A percentile compares a stretch with the other conserved stretches of the same genome.
Conservation (phyloP, 78 protist species). For the Ministeria vibrans region DNA sequence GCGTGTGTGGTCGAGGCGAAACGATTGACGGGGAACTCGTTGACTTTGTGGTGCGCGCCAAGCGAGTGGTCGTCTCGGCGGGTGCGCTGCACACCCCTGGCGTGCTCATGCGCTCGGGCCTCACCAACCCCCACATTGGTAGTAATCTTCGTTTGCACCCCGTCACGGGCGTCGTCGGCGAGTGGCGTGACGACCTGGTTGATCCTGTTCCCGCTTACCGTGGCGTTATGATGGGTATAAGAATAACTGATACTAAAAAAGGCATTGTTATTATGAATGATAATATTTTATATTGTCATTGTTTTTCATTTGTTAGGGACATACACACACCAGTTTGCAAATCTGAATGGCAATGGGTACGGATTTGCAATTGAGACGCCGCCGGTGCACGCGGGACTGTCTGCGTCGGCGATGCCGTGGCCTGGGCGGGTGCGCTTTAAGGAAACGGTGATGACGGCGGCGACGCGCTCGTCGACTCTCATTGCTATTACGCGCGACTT, state of each 20-base stretch:
- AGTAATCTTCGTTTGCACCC: constrained; percentile 42
- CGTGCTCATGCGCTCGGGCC: constrained; percentile 22
- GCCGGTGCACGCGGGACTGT: constrained; percentile 21
- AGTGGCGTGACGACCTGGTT: constrained; percentile 1
- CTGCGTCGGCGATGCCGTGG: constrained; percentile 11
- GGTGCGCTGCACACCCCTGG: constrained; percentile 51
- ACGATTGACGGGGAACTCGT: neutral
- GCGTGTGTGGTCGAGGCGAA: neutral
- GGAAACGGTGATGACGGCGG: neutral
- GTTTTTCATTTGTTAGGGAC: no score
- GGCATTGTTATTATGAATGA: no score
- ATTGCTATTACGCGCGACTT: constrained; percentile 32
- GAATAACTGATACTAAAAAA: no score
- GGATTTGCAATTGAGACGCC: constrained; percentile 38
- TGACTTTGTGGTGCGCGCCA: neutral
- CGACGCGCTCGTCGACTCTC: neutral
- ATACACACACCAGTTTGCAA: neutral
- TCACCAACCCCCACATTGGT: constrained; percentile 41
- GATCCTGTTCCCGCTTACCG: no score
- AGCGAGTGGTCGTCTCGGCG: constrained; percentile 36
- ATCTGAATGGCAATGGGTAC: constrained; percentile 3
- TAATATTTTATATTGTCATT: no score
- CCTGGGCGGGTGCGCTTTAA: neutral
- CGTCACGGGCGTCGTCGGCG: constrained; percentile 20
- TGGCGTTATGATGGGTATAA: no score